Percentiles rank a stretch among this genome's conserved stretches.
Evolutionary conservation across 2,329 filamentous ascomycete species (phyloP).

Genomic region (Colletotrichum sp.): DNA sequence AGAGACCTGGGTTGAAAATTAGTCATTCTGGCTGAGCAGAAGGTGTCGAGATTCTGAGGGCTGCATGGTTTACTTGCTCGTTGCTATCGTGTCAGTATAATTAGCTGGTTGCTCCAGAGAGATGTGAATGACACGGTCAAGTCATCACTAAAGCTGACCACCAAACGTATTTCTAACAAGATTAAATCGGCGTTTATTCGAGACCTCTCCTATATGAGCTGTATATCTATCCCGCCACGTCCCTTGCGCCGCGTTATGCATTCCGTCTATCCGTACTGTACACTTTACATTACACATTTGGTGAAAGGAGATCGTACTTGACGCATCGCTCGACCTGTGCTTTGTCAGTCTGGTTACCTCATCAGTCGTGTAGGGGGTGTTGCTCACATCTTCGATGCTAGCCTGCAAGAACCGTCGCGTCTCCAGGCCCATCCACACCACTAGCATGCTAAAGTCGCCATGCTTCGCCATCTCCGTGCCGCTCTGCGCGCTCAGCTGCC

Average conservation of each 20-base stretch:
- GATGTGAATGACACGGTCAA: rapidly evolving
- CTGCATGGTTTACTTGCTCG: background rate
- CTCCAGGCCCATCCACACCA: conserved; percentile 91
- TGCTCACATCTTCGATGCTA: conserved; percentile 82
- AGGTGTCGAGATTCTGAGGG: too few species aligned
- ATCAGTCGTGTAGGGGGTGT: background rate
- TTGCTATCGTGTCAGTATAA: background rate
- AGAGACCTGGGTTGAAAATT: background rate
- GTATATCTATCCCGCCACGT: conserved; percentile 1
- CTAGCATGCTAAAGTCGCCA: conserved; percentile 83
- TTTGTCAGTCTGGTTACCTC: background rate
- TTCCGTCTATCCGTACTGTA: conserved; percentile 12
- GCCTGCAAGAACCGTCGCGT: conserved; percentile 88
- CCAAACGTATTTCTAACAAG: background rate
- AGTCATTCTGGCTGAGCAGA: background rate
- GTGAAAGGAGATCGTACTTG: conserved; percentile 86
- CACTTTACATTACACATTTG: conserved; percentile 69
- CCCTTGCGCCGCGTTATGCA: conserved; percentile 3
- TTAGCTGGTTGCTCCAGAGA: background rate
- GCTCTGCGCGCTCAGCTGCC: conserved; percentile 82
- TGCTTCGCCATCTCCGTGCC: conserved; percentile 72
- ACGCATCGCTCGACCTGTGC: conserved; percentile 82
- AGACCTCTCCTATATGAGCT: background rate
- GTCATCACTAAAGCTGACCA: background rate
- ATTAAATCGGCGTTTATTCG: background rate